A percentile compares a stretch with the other conserved stretches of the same genome.
phyloP scores from a whole-genome alignment of 371 early-diverging fungal genomes.

The Mortierella sp. region DNA sequence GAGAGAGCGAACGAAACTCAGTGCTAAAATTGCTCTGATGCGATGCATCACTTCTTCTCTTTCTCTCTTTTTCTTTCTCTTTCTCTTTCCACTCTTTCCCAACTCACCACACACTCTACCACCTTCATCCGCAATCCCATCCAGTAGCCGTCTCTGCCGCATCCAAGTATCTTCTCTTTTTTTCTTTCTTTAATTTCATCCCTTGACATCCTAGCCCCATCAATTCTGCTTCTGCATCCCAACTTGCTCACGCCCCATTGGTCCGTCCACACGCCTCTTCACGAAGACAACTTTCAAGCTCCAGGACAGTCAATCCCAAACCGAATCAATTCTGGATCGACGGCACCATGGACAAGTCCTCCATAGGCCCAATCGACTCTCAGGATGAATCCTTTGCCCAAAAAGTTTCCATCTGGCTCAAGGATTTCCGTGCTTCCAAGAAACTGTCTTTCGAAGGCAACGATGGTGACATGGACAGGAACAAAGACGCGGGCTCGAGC shows the following conservation, averaged over 20 bases:
- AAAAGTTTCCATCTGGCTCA: slow-evolving; percentile 28
- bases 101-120: no score
- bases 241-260: not conserved
- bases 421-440: slow-evolving; percentile 23
- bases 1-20: no score
- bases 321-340: not conserved
- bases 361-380: not conserved
- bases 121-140: not conserved
- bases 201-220: not conserved
- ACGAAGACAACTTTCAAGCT: not conserved
- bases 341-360: no score
- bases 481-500: no score
- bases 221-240: not conserved
- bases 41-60: not conserved
- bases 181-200: not conserved
- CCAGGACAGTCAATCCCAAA: not conserved
- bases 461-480: no score
- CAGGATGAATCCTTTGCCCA: slow-evolving; percentile 13
- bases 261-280: not conserved
- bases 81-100: not conserved
- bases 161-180: not conserved
- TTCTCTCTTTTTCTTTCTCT: slow-evolving; percentile 2
- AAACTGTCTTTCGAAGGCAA: not conserved
- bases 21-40: no score
- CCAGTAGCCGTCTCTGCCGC: no score